Evolutionary conservation across 1,139 yeast species (phyloP), one percentile per base, ranked within the genome.

Genomic region (Blastobotrys serpentis): DNA sequence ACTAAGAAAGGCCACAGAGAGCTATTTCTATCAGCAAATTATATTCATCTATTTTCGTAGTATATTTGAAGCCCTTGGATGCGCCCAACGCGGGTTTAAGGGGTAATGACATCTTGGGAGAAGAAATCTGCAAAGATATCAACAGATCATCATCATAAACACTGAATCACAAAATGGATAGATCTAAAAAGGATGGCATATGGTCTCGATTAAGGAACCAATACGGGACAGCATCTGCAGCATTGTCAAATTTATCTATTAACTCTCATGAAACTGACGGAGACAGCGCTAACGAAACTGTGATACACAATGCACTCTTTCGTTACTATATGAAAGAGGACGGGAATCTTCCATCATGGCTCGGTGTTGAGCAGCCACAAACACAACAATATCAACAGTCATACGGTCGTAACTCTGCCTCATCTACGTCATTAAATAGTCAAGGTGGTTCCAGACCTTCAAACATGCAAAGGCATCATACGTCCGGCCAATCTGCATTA

Each of bases 251-350:
- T 19, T 54, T 63, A 25, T 58, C 64, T 1, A 50, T 67, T 11
- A 52, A 58, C 7, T 52, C 58, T 6, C 52, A 54, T 4, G 71
- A 68, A 36, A 59, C 58, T 41, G 72, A 68, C 45, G 65, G 68
- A 4, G 64, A 55, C 14, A 52, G 55, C 2, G 69, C 64, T 43
- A 57, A 61, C 37, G 70, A 68, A 44, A 68, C 72, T 0, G 63
- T 65, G 5, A 52, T 69, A 7, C 63, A 66, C 44, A 90, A 67
- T 40, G 70, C 71, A 4, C 51, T 68, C 44, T 60, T 62, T 8
- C 54, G 60, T 43, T 66, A 50, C 57, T 68, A 69, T 48, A 44
- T 48, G 17, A 50, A 52, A 14, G 52, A 54, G 42, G 57, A 53
- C 11, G 59, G 59, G 18, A 37, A 42, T 3, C 16, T 56, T 11